Conservation (phyloP, 2,329 filamentous ascomycete genomes). For the Epichloe bromicola region DNA sequence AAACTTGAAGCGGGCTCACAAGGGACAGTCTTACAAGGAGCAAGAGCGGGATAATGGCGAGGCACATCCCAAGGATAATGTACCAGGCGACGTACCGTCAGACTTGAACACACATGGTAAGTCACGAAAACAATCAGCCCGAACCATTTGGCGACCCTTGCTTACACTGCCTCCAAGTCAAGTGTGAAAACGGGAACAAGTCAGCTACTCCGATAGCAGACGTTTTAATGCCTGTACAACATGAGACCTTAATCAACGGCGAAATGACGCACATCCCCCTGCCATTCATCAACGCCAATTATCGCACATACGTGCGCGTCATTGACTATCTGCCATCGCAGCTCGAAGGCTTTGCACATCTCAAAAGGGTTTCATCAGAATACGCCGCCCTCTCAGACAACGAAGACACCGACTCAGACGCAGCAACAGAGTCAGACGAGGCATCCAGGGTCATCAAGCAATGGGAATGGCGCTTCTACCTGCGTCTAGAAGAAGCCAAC, state of each 20-base stretch:
- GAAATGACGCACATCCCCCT: conserved; percentile 28
- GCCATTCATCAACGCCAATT: conserved; percentile 64
- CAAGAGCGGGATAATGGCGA: conserved; percentile 7
- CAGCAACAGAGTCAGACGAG: conserved; percentile 11
- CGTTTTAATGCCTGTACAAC: conserved; percentile 25
- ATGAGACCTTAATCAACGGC: conserved; percentile 31
- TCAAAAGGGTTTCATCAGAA: conserved; percentile 28
- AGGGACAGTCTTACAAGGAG: conserved; percentile 1
- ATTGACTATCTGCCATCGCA: conserved; percentile 64
- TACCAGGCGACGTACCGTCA: conserved; percentile 8
- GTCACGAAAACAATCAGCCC: conserved; percentile 1
- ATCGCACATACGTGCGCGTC: conserved; percentile 58
- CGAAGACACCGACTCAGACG: conserved; percentile 13
- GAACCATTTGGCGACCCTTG: background rate
- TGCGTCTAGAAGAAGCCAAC: conserved; percentile 57
- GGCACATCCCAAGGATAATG: conserved; percentile 14
- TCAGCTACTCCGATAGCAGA: conserved; percentile 22
- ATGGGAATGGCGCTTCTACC: conserved; percentile 78
- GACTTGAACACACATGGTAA: conserved; percentile 21
- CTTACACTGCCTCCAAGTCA: conserved; percentile 21
- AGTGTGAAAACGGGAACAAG: conserved; percentile 30
- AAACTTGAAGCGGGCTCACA: conserved; percentile 5
- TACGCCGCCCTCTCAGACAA: conserved; percentile 37
- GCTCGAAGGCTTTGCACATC: conserved; percentile 56
- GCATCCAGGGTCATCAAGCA: conserved; percentile 11